Conservation (phyloP, 768 basidiomycete genomes). For the Boletus sp. region DNA sequence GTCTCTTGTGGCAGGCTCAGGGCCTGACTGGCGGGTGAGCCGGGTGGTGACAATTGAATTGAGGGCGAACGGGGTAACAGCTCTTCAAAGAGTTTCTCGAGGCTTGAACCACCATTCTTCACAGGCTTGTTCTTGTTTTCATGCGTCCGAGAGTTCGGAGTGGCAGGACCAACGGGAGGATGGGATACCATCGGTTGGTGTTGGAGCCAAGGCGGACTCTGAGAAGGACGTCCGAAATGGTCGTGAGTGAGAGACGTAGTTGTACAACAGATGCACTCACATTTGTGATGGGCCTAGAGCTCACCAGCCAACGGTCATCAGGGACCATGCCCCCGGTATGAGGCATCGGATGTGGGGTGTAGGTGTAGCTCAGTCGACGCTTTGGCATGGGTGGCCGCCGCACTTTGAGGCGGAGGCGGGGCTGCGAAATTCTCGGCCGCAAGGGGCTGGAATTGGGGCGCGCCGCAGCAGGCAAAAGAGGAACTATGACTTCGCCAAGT, state of each 20-base stretch:
- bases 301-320: conserved; percentile 16
- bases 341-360: conserved; percentile 7
- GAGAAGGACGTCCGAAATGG: background rate
- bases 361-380: conserved; percentile 15
- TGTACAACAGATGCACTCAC: conserved; percentile 10
- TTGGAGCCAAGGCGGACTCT: conserved; percentile 12
- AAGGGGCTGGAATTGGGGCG: background rate
- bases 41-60: conserved; percentile 19
- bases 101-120: conserved; percentile 3
- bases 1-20: conserved; percentile 1
- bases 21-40: conserved; percentile 7
- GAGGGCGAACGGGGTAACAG: conserved; percentile 17
- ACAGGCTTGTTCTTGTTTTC: background rate
- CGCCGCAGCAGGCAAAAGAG: conserved; percentile 23
- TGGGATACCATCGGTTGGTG: conserved; percentile 16
- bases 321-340: background rate
- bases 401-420: conserved; percentile 26
- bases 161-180: background rate
- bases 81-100: conserved; percentile 15
- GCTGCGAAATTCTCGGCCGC: conserved; percentile 7
- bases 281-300: conserved; percentile 5
- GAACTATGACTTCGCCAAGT: conserved; percentile 35
- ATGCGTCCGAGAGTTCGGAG: background rate
- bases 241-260: background rate
- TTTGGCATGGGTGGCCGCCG: conserved; percentile 29